These are phyloP conservation scores for Acer yangbiense DNA, from an alignment of 345 rosid species.

Conservation along the genomic window DNA sequence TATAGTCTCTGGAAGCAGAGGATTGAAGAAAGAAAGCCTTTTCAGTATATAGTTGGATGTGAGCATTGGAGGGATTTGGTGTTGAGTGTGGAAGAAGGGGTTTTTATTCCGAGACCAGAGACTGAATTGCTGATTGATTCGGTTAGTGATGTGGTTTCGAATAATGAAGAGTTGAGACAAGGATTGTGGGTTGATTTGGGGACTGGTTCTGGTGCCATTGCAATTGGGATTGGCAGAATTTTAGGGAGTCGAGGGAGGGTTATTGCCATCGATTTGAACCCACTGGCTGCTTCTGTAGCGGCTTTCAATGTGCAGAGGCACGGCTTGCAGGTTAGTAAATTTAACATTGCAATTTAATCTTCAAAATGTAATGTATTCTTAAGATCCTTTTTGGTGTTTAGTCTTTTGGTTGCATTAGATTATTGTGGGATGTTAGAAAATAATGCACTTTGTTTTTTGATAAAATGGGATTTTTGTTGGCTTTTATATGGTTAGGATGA, in stretches of 20 bases:
- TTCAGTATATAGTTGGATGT: conserved; percentile 90
- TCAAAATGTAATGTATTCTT: neutral
- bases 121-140: conserved; percentile 77
- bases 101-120: conserved; percentile 92
- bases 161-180: conserved; percentile 31
- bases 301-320: conserved; percentile 69
- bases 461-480: no score
- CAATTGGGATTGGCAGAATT: conserved; percentile 63
- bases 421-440: neutral
- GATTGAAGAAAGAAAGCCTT: conserved; percentile 81
- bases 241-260: conserved; percentile 52
- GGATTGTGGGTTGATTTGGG: conserved; percentile 91
- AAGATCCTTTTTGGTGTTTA: neutral
- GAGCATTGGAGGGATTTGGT: conserved; percentile 95
- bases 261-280: conserved; percentile 77
- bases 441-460: neutral
- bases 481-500: no score
- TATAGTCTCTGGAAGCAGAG: conserved; percentile 76
- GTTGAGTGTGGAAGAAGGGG: conserved; percentile 83
- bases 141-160: conserved; percentile 47
- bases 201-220: conserved; percentile 90
- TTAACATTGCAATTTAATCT: neutral
- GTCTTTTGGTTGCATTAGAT: neutral
- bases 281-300: conserved; percentile 63
- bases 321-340: conserved; percentile 55